These are phyloP conservation scores for Klebsormidium nitens DNA, from an alignment of 139 green algal genomes.

Conservation along the genomic window DNA sequence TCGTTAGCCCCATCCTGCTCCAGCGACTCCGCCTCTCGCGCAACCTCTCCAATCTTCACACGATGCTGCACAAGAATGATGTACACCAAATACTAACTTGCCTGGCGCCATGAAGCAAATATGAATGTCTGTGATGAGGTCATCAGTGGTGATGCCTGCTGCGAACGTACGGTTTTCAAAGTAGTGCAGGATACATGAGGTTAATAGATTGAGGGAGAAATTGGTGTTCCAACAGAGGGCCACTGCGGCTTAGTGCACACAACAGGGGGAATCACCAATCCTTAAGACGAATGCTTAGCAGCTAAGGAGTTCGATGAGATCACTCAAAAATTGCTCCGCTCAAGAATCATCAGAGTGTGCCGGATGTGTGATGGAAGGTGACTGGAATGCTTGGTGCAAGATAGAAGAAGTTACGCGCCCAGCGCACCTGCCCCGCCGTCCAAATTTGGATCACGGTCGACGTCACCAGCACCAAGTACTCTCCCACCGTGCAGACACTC, in stretches of 20 bases:
- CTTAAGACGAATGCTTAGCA: too few species aligned
- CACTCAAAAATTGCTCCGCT: conserved; percentile 1
- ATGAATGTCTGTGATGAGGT: not conserved
- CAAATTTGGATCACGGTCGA: conserved; percentile 26
- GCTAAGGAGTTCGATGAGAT: too few species aligned
- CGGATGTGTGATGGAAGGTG: not conserved
- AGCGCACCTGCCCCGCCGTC: conserved; percentile 29
- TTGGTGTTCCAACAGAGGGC: conserved; percentile 6
- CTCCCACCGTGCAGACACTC: conserved; percentile 12
- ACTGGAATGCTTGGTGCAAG: not conserved
- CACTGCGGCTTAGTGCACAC: not conserved
- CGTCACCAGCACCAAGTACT: conserved; percentile 27
- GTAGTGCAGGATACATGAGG: not conserved
- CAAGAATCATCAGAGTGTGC: too few species aligned
- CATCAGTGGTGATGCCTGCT: not conserved
- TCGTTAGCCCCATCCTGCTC: conserved; percentile 22
- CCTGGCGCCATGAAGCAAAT: not conserved
- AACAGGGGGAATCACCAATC: not conserved
- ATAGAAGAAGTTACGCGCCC: not conserved
- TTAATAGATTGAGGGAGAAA: not conserved
- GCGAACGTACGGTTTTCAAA: too few species aligned
- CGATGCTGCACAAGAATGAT: conserved; percentile 11
- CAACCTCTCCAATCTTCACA: conserved; percentile 36
- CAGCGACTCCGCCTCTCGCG: conserved; percentile 17
- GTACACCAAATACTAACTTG: not conserved